phyloP scores from a whole-genome alignment of 805 yeast genomes.

The Candida nemodendra region DNA sequence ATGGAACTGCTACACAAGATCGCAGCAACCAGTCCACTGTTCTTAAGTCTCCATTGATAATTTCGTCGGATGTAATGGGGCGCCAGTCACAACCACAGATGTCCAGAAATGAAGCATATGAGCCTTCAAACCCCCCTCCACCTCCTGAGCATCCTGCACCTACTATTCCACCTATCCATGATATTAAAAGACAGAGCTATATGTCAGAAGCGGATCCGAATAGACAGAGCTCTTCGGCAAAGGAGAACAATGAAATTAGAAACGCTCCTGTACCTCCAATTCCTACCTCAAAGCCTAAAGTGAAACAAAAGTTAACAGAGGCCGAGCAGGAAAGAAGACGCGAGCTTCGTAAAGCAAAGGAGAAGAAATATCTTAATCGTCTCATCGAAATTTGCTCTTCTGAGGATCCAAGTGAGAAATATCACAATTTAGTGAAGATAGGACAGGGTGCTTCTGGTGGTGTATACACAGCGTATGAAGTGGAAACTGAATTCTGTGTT shows the following conservation, averaged over 20 bases:
- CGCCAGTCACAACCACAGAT: neutral
- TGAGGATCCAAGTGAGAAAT: conserved; percentile 77
- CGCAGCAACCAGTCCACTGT: neutral
- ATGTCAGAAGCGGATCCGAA: neutral
- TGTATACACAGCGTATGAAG: conserved; percentile 83
- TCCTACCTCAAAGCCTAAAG: conserved; percentile 26
- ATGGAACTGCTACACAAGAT: neutral
- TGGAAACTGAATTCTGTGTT: conserved; percentile 55
- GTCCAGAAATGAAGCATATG: neutral
- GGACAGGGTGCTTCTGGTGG: conserved; percentile 99
- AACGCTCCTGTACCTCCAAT: conserved; percentile 27
- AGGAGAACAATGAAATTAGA: neutral
- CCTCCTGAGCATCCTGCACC: neutral
- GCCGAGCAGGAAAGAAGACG: conserved; percentile 62
- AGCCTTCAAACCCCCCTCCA: neutral
- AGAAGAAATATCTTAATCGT: conserved; percentile 68
- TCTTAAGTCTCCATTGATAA: neutral
- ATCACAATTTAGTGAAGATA: conserved; percentile 70
- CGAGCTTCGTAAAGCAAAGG: conserved; percentile 72
- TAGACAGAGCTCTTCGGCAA: neutral
- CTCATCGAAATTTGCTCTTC: conserved; percentile 74
- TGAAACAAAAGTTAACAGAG: conserved; percentile 46
- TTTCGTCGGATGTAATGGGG: neutral
- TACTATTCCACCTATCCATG: too few relatives aligned
- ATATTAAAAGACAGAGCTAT: neutral